A percentile compares a stretch with the other conserved stretches of the same genome.
These are phyloP conservation scores for Saccharomyces pastorianus DNA, from an alignment of 1,139 yeast species.

Conservation along the genomic window DNA sequence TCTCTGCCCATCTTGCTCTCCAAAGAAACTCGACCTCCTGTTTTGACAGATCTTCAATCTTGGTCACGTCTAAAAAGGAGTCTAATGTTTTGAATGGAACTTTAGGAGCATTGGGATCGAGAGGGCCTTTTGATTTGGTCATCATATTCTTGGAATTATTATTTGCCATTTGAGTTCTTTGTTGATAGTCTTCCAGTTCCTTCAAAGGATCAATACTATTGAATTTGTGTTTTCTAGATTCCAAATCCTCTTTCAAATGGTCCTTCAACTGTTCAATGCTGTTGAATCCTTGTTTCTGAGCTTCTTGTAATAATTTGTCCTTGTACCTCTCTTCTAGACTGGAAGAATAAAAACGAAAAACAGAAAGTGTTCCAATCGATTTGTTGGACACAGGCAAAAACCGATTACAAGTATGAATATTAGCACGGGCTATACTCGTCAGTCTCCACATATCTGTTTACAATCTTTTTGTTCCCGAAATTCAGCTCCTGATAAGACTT, in stretches of 20 bases:
- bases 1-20: slow-evolving; percentile 74
- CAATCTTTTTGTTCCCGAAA: neutral
- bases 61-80: slow-evolving; percentile 63
- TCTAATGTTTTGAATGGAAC: slow-evolving; percentile 63
- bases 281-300: slow-evolving; percentile 35
- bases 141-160: neutral
- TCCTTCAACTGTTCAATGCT: slow-evolving; percentile 56
- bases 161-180: slow-evolving; percentile 20
- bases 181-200: slow-evolving; percentile 47
- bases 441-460: neutral
- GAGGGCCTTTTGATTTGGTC: slow-evolving; percentile 37
- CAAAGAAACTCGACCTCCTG: slow-evolving; percentile 76
- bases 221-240: slow-evolving; percentile 46
- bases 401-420: neutral
- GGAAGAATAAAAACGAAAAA: slow-evolving; percentile 7
- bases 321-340: slow-evolving; percentile 28
- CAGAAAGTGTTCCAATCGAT: slow-evolving; percentile 5
- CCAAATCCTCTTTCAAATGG: slow-evolving; percentile 55
- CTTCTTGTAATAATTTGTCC: slow-evolving; percentile 42
- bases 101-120: slow-evolving; percentile 39
- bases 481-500: neutral
- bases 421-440: neutral
- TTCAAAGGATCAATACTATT: slow-evolving; percentile 61
- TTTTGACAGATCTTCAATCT: slow-evolving; percentile 46
- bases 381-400: neutral